These are phyloP conservation scores for Alternaria panax DNA, from an alignment of 2,329 filamentous ascomycete genomes.

Conservation along the genomic window DNA sequence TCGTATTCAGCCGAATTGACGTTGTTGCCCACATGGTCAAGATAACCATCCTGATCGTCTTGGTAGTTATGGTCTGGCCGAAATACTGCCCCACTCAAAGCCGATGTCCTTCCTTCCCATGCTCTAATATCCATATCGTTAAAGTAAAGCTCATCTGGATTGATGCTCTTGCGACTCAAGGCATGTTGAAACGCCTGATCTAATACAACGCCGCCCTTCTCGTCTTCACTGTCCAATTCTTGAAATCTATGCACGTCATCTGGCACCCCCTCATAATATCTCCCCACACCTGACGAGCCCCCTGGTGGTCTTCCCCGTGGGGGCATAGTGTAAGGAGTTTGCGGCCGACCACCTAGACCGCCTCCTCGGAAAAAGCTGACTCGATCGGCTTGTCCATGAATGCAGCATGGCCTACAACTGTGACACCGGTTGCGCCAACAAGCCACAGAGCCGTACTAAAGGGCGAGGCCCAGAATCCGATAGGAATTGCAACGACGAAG, in stretches of 20 bases:
- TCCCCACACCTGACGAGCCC: conserved; percentile 63
- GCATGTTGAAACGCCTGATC: conserved; percentile 49
- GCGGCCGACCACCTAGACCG: conserved; percentile 99
- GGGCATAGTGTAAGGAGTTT: conserved; percentile 91
- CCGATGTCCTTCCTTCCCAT: conserved; percentile 49
- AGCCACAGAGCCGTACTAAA: conserved; percentile 90
- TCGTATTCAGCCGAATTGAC: conserved; percentile 62
- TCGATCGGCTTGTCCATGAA: conserved; percentile 99
- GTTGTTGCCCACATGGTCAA: conserved; percentile 52
- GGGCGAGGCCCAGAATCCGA: conserved; percentile 85
- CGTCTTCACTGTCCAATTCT: conserved; percentile 67
- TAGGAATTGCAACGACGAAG: conserved; percentile 80
- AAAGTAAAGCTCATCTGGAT: conserved; percentile 58
- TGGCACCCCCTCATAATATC: conserved; percentile 57
- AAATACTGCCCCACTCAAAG: conserved; percentile 58
- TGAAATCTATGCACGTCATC: conserved; percentile 64
- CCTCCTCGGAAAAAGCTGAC: conserved; percentile 99
- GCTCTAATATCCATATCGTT: conserved; percentile 57
- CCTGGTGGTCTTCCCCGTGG: conserved; percentile 99
- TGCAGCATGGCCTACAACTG: conserved; percentile 91
- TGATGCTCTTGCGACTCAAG: conserved; percentile 43
- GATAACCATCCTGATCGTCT: conserved; percentile 59
- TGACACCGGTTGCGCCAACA: conserved; percentile 92
- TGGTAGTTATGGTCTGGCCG: conserved; percentile 61
- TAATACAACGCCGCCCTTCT: conserved; percentile 56